Evolutionary conservation across 495 filamentous ascomycete genomes (phyloP), one percentile per base, ranked within the genome.

Genomic region (Pyrenula aspistea): DNA sequence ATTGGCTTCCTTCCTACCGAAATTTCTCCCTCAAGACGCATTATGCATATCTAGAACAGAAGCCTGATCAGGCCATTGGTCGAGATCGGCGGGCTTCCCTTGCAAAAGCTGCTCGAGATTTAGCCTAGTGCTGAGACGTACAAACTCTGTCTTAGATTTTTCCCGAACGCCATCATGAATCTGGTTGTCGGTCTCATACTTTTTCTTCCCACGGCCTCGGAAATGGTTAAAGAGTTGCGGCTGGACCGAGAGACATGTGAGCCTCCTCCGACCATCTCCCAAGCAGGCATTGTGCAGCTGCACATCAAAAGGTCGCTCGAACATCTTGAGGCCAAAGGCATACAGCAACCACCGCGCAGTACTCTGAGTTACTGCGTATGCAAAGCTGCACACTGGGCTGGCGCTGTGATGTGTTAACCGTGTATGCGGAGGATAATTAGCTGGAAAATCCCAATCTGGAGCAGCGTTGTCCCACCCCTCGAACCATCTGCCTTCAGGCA

Each of bases 401-500:
- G 4, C 31, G 31, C 8, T 8, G 31, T 42, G 31, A 8, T 42
- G 31, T 4, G 31, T 42, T 42, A 42, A 42, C 8, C 31, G 31
- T 15, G 31, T 42, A 42, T 42, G 31, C 31, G 31, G 31, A 42
- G 31, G 31, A 42, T 42, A 42, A 4, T 42, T 15, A 15, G 8
- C 15, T 42, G 31, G 31, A 15, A 8, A 42, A 15, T 15, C 31
- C 31, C 4, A 8, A 42, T 15, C 31, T 42, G 15, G 31, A 15
- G 8, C 31, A 15, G 4, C 4, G 15, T 42, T 42, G 4, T 4
- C 15, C 31, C 31, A 42, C 8, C 31, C 31, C 36, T 52, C 49
- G 21, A 60, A 23, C 49, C 60, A 42, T 10, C 60, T 53, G 20
- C 22, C 21, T 10, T 55, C 19, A 19, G 67, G 63, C 3, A 67